Conservation (phyloP, 352 stramenopile species). For the Phytopythium litorale region DNA sequence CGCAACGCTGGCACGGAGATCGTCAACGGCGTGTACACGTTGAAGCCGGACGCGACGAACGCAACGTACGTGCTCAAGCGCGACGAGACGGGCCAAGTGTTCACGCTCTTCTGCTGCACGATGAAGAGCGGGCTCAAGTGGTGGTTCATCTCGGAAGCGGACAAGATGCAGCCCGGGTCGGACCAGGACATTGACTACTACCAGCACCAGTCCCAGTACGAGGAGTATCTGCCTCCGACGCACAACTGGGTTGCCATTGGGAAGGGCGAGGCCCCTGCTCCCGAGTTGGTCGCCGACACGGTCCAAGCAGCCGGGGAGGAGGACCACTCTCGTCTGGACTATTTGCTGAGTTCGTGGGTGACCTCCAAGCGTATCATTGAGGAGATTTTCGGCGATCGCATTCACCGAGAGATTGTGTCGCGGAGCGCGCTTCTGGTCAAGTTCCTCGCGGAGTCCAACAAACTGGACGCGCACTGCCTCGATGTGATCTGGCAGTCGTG, state of each 20-base stretch:
- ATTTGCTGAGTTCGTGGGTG: conserved; percentile 74
- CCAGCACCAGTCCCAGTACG: conserved; percentile 94
- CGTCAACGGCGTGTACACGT: conserved; percentile 92
- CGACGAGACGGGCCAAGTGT: conserved; percentile 67
- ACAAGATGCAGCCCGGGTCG: conserved; percentile 95
- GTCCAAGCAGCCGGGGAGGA: conserved; percentile 54
- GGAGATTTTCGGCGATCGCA: conserved; percentile 85
- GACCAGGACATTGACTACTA: conserved; percentile 99
- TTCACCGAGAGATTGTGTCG: conserved; percentile 87
- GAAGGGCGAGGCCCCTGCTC: conserved; percentile 64
- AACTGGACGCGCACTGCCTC: conserved; percentile 53
- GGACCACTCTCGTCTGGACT: conserved; percentile 55
- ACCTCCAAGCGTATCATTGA: conserved; percentile 70
- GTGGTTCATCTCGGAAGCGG: conserved; percentile 98
- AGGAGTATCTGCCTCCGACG: conserved; percentile 90
- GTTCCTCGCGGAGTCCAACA: conserved; percentile 80
- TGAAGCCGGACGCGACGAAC: conserved; percentile 64
- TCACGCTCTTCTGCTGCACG: conserved; percentile 96
- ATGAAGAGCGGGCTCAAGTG: conserved; percentile 98
- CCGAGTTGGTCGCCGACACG: conserved; percentile 64
- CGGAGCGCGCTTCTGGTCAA: conserved; percentile 79
- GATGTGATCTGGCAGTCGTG: conserved; percentile 81
- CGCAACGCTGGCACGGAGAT: conserved; percentile 87
- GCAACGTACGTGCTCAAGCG: conserved; percentile 75
- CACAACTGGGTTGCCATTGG: conserved; percentile 87